Evolutionary conservation across 192 early-diverging fungal species (phyloP).

Genomic region (Chytriomyces hyalinus): DNA sequence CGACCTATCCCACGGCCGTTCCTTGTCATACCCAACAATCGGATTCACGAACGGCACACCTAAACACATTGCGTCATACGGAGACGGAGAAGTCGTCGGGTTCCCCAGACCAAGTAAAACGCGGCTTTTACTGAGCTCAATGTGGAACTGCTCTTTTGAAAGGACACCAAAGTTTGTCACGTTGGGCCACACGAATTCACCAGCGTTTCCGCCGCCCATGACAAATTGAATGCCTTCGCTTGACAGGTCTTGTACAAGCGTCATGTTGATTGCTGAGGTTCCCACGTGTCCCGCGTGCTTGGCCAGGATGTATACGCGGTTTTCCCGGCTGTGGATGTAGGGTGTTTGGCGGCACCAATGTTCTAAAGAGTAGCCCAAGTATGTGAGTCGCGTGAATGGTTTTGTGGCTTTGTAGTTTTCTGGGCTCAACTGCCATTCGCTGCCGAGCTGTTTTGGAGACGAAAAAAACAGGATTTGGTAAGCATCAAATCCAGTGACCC

Average conservation of each 20-base stretch:
- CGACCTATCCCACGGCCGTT: not conserved
- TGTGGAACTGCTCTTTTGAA: not conserved
- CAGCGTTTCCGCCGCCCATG: not conserved
- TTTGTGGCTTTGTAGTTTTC: not conserved
- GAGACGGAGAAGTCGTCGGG: not conserved
- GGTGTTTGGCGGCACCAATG: not conserved
- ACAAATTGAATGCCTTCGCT: not conserved
- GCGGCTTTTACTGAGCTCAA: not conserved
- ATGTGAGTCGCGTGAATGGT: not conserved
- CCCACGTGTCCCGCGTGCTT: not conserved
- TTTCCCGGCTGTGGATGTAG: not conserved
- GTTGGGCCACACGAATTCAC: not conserved
- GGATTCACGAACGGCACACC: constrained; percentile 6
- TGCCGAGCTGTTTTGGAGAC: not conserved
- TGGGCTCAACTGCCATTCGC: not conserved
- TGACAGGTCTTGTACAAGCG: not conserved
- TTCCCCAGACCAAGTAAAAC: not conserved
- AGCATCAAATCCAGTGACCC: not conserved
- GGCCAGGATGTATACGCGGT: not conserved
- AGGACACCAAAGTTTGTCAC: not conserved
- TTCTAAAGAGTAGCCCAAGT: constrained; percentile 7
- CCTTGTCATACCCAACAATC: not conserved
- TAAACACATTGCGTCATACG: not conserved
- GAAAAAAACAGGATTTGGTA: not conserved
- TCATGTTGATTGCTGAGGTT: not conserved